A percentile compares a stretch with the other conserved stretches of the same genome.
Conservation (phyloP, 1,284 basidiomycete species). For the Entoloma clypeatum region DNA sequence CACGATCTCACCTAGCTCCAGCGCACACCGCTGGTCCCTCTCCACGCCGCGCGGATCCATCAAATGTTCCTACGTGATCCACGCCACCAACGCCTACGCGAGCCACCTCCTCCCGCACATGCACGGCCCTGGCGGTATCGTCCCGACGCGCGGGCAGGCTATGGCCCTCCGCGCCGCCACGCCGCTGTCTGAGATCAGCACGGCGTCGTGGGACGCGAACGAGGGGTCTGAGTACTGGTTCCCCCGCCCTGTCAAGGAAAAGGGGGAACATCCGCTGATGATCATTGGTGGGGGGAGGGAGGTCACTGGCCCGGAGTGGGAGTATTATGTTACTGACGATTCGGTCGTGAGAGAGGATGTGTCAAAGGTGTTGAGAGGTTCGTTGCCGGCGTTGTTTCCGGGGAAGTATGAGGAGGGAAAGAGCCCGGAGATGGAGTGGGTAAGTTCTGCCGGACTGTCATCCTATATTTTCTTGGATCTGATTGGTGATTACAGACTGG, state of each 20-base stretch:
- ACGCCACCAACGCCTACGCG: conserved; percentile 80
- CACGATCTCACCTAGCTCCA: conserved; percentile 14
- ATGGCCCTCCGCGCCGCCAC: conserved; percentile 57
- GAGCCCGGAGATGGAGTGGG: conserved; percentile 75
- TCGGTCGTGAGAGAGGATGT: conserved; percentile 46
- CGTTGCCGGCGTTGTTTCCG: conserved; percentile 59
- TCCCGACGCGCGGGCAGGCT: conserved; percentile 74
- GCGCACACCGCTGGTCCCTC: conserved; percentile 42
- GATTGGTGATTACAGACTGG: conserved; percentile 48
- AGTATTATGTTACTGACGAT: conserved; percentile 62
- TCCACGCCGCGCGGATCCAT: conserved; percentile 59
- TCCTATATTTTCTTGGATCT: too few species aligned
- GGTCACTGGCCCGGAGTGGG: conserved; percentile 38
- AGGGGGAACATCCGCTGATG: conserved; percentile 47
- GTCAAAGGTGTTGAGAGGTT: conserved; percentile 47
- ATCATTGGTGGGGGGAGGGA: conserved; percentile 75
- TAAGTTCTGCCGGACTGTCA: too few species aligned
- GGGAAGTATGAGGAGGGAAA: conserved; percentile 41
- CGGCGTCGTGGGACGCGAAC: conserved; percentile 44
- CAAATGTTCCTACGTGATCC: conserved; percentile 58
- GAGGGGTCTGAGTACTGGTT: conserved; percentile 76
- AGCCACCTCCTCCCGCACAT: conserved; percentile 62
- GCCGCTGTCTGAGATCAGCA: conserved; percentile 31
- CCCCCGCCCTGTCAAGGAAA: conserved; percentile 51
- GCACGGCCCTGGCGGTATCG: conserved; percentile 49